Percentiles rank a stretch among this genome's conserved stretches.
phyloP scores from a whole-genome alignment of 768 basidiomycete species.

The Suillus luteus region DNA sequence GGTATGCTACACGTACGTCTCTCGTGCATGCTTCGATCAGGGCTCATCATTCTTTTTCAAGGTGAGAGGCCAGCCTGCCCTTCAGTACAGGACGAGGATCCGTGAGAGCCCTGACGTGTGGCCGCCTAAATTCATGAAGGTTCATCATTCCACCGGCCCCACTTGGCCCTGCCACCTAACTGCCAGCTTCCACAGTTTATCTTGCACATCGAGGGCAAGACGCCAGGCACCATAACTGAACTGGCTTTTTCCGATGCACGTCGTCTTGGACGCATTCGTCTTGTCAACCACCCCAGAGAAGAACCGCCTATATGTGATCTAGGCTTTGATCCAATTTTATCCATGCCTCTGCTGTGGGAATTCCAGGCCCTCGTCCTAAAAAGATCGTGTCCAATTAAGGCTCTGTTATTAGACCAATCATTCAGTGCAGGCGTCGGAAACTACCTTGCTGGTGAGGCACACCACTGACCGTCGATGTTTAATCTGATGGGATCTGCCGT shows the following conservation, averaged over 20 bases:
- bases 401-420: conserved; percentile 75
- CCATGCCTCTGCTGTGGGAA: conserved; percentile 57
- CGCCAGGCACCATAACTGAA: conserved; percentile 42
- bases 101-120: conserved; percentile 47
- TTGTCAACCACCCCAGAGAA: conserved; percentile 53
- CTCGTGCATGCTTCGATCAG: background rate
- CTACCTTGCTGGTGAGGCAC: conserved; percentile 68
- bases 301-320: conserved; percentile 73
- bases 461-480: background rate
- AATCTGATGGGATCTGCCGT: background rate
- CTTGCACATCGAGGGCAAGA: conserved; percentile 51
- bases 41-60: conserved; percentile 10
- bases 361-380: conserved; percentile 52
- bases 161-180: background rate
- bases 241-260: conserved; percentile 75
- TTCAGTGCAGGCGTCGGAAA: conserved; percentile 84
- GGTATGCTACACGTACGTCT: conserved; percentile 68
- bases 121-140: conserved; percentile 73
- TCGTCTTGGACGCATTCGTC: conserved; percentile 68
- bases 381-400: conserved; percentile 68
- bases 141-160: conserved; percentile 17
- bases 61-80: conserved; percentile 51
- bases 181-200: conserved; percentile 49
- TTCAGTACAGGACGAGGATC: conserved; percentile 51
- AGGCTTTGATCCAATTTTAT: conserved; percentile 77